These are phyloP conservation scores for Euclidium syriacum DNA, from an alignment of 345 rosid genomes.

Conservation along the genomic window DNA sequence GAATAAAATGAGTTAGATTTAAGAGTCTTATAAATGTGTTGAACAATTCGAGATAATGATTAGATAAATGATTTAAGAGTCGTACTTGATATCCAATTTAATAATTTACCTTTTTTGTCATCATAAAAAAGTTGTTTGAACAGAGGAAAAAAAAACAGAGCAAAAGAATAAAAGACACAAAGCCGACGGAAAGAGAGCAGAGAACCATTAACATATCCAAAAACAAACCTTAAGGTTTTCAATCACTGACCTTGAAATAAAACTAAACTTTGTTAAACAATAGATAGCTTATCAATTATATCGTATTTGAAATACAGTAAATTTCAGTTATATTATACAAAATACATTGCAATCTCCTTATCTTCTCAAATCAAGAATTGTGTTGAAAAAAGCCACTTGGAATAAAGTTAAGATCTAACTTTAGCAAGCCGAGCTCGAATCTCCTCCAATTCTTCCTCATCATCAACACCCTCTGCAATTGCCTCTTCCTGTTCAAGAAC, in stretches of 20 bases:
- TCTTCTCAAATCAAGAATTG: slow-evolving; percentile 4
- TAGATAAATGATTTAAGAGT: too few relatives aligned
- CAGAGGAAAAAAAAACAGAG: too few relatives aligned
- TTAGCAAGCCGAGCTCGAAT: slow-evolving; percentile 85
- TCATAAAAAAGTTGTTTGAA: too few relatives aligned
- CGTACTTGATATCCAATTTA: too few relatives aligned
- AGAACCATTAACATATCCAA: too few relatives aligned
- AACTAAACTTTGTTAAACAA: slow-evolving; percentile 2
- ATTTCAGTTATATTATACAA: slow-evolving; percentile 19
- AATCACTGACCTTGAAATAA: not conserved
- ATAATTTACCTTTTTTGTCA: too few relatives aligned
- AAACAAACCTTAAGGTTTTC: too few relatives aligned
- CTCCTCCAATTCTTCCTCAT: slow-evolving; percentile 88
- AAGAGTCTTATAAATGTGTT: too few relatives aligned
- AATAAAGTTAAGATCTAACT: slow-evolving; percentile 63
- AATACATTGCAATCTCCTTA: not conserved
- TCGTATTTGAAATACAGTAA: not conserved
- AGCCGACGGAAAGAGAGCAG: too few relatives aligned
- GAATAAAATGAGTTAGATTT: too few relatives aligned
- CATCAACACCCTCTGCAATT: slow-evolving; percentile 72
- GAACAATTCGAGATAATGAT: too few relatives aligned
- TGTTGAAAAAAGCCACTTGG: not conserved
- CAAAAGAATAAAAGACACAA: too few relatives aligned
- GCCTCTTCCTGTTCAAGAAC: slow-evolving; percentile 57
- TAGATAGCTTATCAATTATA: not conserved